These are phyloP conservation scores for Chytridium lagenaria DNA, from an alignment of 371 early-diverging fungal genomes.

Conservation along the genomic window DNA sequence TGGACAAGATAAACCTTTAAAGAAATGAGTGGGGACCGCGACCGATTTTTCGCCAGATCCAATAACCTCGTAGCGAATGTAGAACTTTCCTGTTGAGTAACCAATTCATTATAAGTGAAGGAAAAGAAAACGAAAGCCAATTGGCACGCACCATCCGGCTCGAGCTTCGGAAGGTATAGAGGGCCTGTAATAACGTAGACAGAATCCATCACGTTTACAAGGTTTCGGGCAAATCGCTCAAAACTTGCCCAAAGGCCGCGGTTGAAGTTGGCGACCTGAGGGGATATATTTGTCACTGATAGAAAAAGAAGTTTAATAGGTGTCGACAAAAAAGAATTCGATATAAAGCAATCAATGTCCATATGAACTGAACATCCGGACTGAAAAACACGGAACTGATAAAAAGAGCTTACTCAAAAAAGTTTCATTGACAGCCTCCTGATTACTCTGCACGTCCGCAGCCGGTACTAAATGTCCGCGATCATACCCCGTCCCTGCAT, in stretches of 20 bases:
- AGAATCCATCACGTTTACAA: conserved; percentile 42
- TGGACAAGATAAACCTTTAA: conserved; percentile 60
- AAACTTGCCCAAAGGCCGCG: conserved; percentile 51
- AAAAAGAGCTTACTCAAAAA: conserved; percentile 32
- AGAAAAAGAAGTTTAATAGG: neutral
- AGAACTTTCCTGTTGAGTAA: conserved; percentile 37
- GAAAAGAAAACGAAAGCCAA: neutral
- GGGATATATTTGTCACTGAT: conserved; percentile 44
- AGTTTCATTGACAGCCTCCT: conserved; percentile 48
- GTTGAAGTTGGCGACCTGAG: conserved; percentile 48
- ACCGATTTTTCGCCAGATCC: conserved; percentile 75
- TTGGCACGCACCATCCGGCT: conserved; percentile 38
- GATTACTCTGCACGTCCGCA: conserved; percentile 43
- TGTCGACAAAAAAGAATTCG: neutral
- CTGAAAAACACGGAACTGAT: no score
- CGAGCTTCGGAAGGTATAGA: conserved; percentile 45
- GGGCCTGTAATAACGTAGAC: conserved; percentile 51
- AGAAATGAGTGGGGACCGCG: conserved; percentile 94
- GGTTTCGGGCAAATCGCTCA: conserved; percentile 40
- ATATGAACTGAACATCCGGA: no score
- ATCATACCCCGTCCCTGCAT: conserved; percentile 45
- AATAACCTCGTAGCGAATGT: conserved; percentile 88
- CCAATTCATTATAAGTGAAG: neutral
- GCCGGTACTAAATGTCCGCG: conserved; percentile 50
- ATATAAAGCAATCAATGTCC: neutral